Evolutionary conservation across 805 yeast species (phyloP).

Genomic region (Sungouiella thailandica): DNA sequence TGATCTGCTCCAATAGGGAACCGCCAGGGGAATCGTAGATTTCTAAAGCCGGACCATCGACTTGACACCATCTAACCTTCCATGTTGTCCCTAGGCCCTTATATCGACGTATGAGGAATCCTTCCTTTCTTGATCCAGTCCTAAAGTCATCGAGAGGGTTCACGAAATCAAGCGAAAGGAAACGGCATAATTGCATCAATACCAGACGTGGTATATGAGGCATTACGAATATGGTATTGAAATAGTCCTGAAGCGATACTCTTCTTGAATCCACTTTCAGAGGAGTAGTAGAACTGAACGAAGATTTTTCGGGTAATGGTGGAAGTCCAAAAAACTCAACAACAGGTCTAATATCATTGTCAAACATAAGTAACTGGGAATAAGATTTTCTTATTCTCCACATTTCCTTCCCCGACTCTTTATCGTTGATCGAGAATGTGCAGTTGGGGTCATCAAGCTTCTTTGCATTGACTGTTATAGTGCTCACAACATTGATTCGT

Average conservation of each 20-base stretch:
- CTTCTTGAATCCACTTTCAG: conserved; percentile 59
- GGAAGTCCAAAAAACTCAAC: conserved; percentile 53
- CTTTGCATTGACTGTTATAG: conserved; percentile 32
- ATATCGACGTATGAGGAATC: conserved; percentile 57
- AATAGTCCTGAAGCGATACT: conserved; percentile 52
- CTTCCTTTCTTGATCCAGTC: conserved; percentile 56
- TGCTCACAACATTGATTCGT: conserved; percentile 44
- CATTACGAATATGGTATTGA: conserved; percentile 49
- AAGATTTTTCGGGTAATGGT: conserved; percentile 55
- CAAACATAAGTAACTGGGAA: conserved; percentile 56
- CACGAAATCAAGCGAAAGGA: conserved; percentile 62
- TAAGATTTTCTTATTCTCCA: conserved; percentile 70
- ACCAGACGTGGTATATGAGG: conserved; percentile 55
- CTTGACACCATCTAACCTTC: conserved; percentile 66
- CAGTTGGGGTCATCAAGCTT: conserved; percentile 55
- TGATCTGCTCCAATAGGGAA: conserved; percentile 46
- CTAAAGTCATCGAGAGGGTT: conserved; percentile 51
- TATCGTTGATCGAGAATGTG: conserved; percentile 59
- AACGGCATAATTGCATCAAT: conserved; percentile 52
- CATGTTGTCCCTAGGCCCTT: conserved; percentile 61
- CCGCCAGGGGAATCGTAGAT: conserved; percentile 58
- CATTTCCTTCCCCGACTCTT: conserved; percentile 57
- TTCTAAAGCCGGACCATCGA: conserved; percentile 54
- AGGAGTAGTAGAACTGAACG: conserved; percentile 60
- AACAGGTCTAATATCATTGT: conserved; percentile 51